Conservation (phyloP, 352 stramenopile genomes). For the Globisporangium echinulatum region DNA sequence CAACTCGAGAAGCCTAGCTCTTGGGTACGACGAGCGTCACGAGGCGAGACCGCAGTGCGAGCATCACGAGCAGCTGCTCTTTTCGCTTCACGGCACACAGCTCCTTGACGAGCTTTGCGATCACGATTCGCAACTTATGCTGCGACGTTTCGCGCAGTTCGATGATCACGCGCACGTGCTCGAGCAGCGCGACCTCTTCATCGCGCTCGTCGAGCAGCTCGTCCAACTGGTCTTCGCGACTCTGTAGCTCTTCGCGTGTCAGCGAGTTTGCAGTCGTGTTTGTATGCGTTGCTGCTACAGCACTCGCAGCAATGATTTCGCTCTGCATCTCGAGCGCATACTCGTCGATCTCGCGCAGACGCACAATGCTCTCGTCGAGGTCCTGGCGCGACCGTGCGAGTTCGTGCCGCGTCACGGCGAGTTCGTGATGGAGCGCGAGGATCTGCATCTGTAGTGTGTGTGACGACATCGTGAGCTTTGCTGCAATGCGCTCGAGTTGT, state of each 20-base stretch:
- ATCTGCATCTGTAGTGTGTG: slow-evolving; percentile 37
- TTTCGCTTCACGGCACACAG: slow-evolving; percentile 31
- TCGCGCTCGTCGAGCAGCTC: slow-evolving; percentile 57
- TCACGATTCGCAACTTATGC: slow-evolving; percentile 33
- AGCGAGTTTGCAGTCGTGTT: slow-evolving; percentile 8
- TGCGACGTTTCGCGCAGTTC: slow-evolving; percentile 33
- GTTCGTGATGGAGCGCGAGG: slow-evolving; percentile 23
- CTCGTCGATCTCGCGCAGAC: slow-evolving; percentile 60
- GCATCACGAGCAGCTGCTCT: slow-evolving; percentile 44
- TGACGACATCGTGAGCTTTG: slow-evolving; percentile 43
- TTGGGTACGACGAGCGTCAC: slow-evolving; percentile 45
- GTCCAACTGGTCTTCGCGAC: slow-evolving; percentile 36
- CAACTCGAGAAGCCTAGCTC: slow-evolving; percentile 13
- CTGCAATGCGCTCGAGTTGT: slow-evolving; percentile 41
- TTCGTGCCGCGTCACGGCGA: slow-evolving; percentile 26
- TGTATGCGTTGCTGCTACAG: slow-evolving; percentile 9
- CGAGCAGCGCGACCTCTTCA: slow-evolving; percentile 50
- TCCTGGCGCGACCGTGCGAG: slow-evolving; percentile 44
- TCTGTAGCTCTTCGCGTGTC: slow-evolving; percentile 19
- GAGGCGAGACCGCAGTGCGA: slow-evolving; percentile 43
- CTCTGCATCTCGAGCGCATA: slow-evolving; percentile 44
- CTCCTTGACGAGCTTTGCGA: slow-evolving; percentile 34
- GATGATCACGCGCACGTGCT: slow-evolving; percentile 44
- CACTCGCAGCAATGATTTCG: slow-evolving; percentile 18
- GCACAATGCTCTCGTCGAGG: slow-evolving; percentile 39